Base-by-base conservation (phyloP, 2,329 filamentous ascomycete species). In the Metarhizium album region DNA sequence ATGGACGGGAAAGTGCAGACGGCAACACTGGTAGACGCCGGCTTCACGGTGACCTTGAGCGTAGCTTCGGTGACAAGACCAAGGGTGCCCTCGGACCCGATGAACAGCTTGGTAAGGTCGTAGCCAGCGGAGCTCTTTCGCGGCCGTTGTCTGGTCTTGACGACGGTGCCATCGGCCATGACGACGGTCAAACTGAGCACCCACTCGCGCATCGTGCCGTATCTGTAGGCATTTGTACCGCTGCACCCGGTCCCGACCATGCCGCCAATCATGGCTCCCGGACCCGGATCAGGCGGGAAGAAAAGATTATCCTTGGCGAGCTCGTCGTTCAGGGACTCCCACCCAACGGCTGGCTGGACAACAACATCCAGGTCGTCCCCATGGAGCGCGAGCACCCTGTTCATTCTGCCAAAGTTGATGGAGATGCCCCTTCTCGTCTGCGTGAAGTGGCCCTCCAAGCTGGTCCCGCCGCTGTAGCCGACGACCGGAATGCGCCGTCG, bases 181-280 rank as follows among this genome's bases (percentile, higher is more conserved):
- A 95, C 90, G 3, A 95, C 87, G 0, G 90, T 95, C 57, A 95
- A 70, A 49, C 80, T 86, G 22, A 95, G 71, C 13, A 95, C 90
- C 90, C 90, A 95, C 64, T 95, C 90, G 55, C 87, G 83, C 89
- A 95, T 95, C 2, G 90, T 95, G 55, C 90, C 90, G 66, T 95
- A 95, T 52, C 90, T 79, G 71, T 94, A 95, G 16, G 90, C 84
- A 65, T 95, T 95, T 14, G 90, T 95, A 53, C 90, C 90, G 62
- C 75, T 80, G 70, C 76, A 80, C 35, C 78, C 78, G 2, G 86
- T 90, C 22, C 84, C 86, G 33, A 90, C 80, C 86, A 90, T 90
- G 50, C 90, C 90, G 52, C 90, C 90, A 59, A 96, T 95, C 83
- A 88, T 88, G 54, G 90, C 90, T 18, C 90, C 89, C 48, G 90